Conservation (phyloP, 257 asterid genomes). For the Rehmannia glutinosa region DNA sequence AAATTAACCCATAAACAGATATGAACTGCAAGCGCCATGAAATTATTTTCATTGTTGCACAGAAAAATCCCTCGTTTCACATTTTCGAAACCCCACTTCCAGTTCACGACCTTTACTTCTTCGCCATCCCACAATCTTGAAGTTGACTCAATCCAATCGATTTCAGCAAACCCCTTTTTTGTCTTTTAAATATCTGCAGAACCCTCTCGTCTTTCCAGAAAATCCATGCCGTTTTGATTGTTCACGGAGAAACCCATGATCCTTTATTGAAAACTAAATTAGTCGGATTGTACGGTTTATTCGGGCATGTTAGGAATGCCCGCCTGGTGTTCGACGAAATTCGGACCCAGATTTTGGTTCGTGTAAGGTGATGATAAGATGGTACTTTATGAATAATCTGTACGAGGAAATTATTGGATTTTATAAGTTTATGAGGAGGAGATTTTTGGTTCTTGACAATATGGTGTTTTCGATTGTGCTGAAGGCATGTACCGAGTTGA, state of each 20-base stretch:
- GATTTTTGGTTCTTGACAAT: constrained; percentile 38
- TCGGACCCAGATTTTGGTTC: constrained; percentile 34
- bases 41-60: constrained; percentile 6
- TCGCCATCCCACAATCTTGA: constrained; percentile 19
- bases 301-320: constrained; percentile 35
- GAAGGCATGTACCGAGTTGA: constrained; percentile 56
- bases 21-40: constrained; percentile 27
- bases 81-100: constrained; percentile 13
- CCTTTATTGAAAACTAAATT: constrained; percentile 32
- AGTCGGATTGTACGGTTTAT: constrained; percentile 36
- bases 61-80: constrained; percentile 5
- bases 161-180: constrained; percentile 38
- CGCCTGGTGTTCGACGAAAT: constrained; percentile 63
- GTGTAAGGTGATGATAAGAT: constrained; percentile 60
- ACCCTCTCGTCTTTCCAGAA: constrained; percentile 32
- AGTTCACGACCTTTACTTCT: constrained; percentile 19
- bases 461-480: constrained; percentile 49
- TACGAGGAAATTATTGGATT: constrained; percentile 40
- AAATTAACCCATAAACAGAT: neutral
- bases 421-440: constrained; percentile 26
- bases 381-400: constrained; percentile 55
- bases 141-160: constrained; percentile 28
- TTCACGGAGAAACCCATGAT: constrained; percentile 33
- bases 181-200: constrained; percentile 45
- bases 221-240: constrained; percentile 47